A percentile compares a stretch with the other conserved stretches of the same genome.
phyloP scores from a whole-genome alignment of 2,329 filamentous ascomycete species.

The Colletotrichum costaricense region DNA sequence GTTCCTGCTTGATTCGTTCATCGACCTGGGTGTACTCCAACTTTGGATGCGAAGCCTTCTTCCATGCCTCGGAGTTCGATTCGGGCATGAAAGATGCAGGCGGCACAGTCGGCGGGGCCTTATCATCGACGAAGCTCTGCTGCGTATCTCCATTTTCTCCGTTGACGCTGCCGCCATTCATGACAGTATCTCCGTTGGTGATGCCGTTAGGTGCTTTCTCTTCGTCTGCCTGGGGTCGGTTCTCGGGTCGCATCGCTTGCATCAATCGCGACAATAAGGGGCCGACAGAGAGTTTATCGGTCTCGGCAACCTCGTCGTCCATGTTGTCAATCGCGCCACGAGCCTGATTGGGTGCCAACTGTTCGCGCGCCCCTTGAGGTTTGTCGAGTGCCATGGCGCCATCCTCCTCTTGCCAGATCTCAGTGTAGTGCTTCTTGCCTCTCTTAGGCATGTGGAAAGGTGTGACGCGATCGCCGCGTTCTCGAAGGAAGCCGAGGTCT shows the following conservation, averaged over 20 bases:
- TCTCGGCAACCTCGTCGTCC: constrained; percentile 87
- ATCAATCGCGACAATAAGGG: constrained; percentile 87
- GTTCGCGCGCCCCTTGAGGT: constrained; percentile 69
- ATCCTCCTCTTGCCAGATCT: constrained; percentile 96
- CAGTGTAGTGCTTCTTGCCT: constrained; percentile 86
- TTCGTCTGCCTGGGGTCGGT: constrained; percentile 65
- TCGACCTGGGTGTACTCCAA: constrained; percentile 90
- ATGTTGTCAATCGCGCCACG: constrained; percentile 89
- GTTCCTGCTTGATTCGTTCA: constrained; percentile 89
- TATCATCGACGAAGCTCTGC: constrained; percentile 47
- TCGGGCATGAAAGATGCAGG: constrained; percentile 86
- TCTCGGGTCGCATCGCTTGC: constrained; percentile 83
- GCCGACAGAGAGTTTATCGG: constrained; percentile 88
- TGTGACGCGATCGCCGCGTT: constrained; percentile 84
- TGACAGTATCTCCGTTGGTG: constrained; percentile 64
- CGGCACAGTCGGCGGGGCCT: constrained; percentile 55
- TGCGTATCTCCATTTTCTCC: constrained; percentile 55
- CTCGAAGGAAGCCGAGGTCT: constrained; percentile 91
- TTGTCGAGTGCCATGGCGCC: constrained; percentile 80
- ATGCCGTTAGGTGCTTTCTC: constrained; percentile 65
- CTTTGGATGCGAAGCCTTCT: constrained; percentile 78
- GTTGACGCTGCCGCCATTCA: constrained; percentile 59
- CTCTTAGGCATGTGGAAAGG: constrained; percentile 90
- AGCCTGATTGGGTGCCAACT: constrained; percentile 81
- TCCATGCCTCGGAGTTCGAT: constrained; percentile 80